Evolutionary conservation across 495 filamentous ascomycete species (phyloP).

Genomic region (Neurospora sp.): DNA sequence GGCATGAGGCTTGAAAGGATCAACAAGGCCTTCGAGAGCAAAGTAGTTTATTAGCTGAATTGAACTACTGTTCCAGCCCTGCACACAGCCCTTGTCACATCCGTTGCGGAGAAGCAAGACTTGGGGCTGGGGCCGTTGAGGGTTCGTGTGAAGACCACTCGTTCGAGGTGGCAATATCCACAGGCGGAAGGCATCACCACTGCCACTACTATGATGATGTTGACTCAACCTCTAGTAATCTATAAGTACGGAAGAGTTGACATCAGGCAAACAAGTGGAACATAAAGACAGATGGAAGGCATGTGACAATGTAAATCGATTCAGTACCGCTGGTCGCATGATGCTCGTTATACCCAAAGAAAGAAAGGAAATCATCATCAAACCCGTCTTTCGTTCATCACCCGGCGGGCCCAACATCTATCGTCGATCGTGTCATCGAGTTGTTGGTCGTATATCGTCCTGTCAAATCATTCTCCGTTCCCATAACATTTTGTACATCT

Average conservation of each 20-base stretch:
- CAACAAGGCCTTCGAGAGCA: no score
- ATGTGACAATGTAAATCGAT: not conserved
- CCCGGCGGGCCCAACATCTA: not conserved
- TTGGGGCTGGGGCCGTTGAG: no score
- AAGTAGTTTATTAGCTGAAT: no score
- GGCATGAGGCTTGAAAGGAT: no score
- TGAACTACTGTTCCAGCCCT: no score
- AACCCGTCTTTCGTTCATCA: not conserved
- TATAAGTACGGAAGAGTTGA: constrained; percentile 5
- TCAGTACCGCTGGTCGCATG: not conserved
- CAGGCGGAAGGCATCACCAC: constrained; percentile 47
- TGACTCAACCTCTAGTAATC: constrained; percentile 41
- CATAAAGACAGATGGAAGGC: not conserved
- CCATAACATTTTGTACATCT: not conserved
- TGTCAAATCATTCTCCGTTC: not conserved
- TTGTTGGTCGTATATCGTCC: not conserved
- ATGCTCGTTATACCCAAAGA: not conserved
- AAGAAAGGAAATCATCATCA: not conserved
- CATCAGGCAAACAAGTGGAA: not conserved
- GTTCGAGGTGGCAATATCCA: not conserved
- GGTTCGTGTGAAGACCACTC: not conserved
- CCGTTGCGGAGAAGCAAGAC: no score
- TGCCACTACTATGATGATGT: constrained; percentile 48
- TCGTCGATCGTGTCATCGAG: not conserved
- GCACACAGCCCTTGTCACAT: no score